Conservation (phyloP, 257 asterid genomes). For the Primulina eburnea region DNA sequence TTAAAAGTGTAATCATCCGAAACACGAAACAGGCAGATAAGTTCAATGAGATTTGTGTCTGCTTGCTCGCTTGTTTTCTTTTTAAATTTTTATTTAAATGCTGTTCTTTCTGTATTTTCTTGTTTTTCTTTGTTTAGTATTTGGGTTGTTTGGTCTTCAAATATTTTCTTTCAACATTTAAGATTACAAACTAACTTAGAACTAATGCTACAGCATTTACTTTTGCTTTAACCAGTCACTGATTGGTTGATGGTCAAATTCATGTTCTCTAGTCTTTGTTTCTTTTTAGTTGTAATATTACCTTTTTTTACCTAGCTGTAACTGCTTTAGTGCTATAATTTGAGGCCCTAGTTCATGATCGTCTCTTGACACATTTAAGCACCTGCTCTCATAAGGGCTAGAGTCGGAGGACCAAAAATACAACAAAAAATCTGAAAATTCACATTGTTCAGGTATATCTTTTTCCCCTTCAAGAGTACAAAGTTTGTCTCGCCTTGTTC, state of each 20-base stretch:
- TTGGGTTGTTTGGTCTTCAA: conserved; percentile 25
- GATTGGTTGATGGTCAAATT: conserved; percentile 22
- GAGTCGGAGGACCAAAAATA: background rate
- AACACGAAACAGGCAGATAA: conserved; percentile 27
- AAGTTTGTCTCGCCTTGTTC: background rate
- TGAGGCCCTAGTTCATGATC: background rate
- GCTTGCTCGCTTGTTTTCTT: conserved; percentile 24
- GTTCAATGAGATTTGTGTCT: conserved; percentile 30
- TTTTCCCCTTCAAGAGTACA: background rate
- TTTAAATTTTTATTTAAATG: background rate
- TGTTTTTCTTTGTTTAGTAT: conserved; percentile 21
- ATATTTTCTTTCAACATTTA: conserved; percentile 24
- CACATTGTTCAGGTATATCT: background rate
- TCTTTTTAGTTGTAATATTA: conserved; percentile 1
- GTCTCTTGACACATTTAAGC: background rate
- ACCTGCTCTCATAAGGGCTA: background rate
- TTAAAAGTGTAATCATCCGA: conserved; percentile 23
- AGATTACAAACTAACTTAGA: conserved; percentile 27
- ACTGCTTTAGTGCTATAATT: background rate
- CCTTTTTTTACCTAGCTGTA: conserved; percentile 6
- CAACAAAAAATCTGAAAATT: background rate
- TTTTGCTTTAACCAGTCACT: conserved; percentile 8
- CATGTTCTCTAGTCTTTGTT: background rate
- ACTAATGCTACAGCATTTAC: conserved; percentile 9
- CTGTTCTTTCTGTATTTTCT: conserved; percentile 19